Base-by-base conservation (phyloP, 495 filamentous ascomycete genomes). In the Oidiodendron maius region DNA sequence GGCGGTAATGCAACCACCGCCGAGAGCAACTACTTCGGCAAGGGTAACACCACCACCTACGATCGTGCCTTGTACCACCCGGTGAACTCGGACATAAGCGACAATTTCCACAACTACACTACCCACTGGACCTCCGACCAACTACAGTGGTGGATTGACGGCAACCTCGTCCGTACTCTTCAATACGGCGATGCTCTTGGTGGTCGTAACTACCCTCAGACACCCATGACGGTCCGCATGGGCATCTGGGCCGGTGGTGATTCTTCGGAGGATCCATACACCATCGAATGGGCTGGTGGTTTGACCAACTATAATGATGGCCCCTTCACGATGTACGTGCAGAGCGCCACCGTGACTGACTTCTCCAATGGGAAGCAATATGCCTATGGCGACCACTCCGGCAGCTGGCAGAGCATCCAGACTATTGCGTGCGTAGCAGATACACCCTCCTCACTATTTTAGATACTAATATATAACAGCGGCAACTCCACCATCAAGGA, bases 181-280 rank as follows among this genome's bases (percentile, higher is more conserved):
- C 70, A 76, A 3, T 77, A 82, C 22, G 69, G 71, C 28, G 76
- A 81, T 40, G 83, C 84, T 20, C 77, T 83, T 55, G 69, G 74
- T 52, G 79, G 80, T 22, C 66, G 79, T 47, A 67, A 71, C 60
- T 96, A 84, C 58, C 90, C 90, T 3, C 89, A 95, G 59, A 89
- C 89, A 0, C 90, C 90, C 10, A 88, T 88, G 86, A 83, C 81
- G 64, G 68, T 95, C 44, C 86, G 82, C 53, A 67, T 94, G 40
- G 89, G 90, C 28, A 82, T 83, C 53, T 96, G 90, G 90, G 86
- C 86, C 50, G 90, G 87, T 46, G 89, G 89, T 48, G 88, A 93
- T 57, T 69, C 82, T 0, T 69, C 3, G 13, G 38, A 67, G 21
- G 78, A 85, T 53, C 57, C 75, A 11, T 75, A 74, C 5, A 71